Evolutionary conservation across 2,329 filamentous ascomycete genomes (phyloP).

Genomic region (Aspergillus candidus): DNA sequence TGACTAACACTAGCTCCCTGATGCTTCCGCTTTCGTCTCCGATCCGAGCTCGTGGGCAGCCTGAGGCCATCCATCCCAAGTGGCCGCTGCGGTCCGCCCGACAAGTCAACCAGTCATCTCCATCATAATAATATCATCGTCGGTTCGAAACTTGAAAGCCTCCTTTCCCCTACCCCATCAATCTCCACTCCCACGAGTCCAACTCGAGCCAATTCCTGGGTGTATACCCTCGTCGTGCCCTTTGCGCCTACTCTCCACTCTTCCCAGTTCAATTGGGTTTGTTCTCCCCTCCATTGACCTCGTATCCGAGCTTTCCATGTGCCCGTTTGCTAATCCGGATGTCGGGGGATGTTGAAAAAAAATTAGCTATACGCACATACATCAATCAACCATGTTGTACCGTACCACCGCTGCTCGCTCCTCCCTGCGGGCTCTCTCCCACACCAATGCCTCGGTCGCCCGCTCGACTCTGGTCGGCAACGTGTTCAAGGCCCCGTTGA

Average conservation of each 20-base stretch:
- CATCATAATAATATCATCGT: conserved; percentile 31
- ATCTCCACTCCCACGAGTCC: conserved; percentile 32
- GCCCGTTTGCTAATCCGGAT: conserved; percentile 24
- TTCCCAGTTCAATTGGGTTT: conserved; percentile 30
- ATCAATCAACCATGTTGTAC: conserved; percentile 39
- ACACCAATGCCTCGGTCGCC: conserved; percentile 39
- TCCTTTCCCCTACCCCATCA: conserved; percentile 17
- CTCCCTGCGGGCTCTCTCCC: conserved; percentile 38
- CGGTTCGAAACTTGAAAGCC: conserved; percentile 25
- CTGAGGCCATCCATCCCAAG: too few relatives aligned
- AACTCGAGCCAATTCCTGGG: conserved; percentile 24
- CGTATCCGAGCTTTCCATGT: conserved; percentile 28
- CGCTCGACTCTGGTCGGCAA: conserved; percentile 37
- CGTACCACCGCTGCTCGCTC: conserved; percentile 42
- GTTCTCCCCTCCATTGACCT: conserved; percentile 13
- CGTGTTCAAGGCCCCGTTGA: conserved; percentile 41
- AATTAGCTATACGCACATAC: conserved; percentile 20
- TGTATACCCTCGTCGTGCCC: conserved; percentile 28
- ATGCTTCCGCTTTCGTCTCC: neutral
- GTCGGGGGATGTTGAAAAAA: conserved; percentile 13
- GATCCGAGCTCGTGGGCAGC: too few relatives aligned
- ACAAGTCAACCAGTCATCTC: conserved; percentile 20
- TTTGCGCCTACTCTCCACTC: conserved; percentile 14
- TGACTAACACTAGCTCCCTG: conserved; percentile 18
- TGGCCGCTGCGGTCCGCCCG: conserved; percentile 23